Evolutionary conservation across 352 stramenopile species (phyloP), one percentile per base, ranked within the genome.

Genomic region (Phytophthora pini): DNA sequence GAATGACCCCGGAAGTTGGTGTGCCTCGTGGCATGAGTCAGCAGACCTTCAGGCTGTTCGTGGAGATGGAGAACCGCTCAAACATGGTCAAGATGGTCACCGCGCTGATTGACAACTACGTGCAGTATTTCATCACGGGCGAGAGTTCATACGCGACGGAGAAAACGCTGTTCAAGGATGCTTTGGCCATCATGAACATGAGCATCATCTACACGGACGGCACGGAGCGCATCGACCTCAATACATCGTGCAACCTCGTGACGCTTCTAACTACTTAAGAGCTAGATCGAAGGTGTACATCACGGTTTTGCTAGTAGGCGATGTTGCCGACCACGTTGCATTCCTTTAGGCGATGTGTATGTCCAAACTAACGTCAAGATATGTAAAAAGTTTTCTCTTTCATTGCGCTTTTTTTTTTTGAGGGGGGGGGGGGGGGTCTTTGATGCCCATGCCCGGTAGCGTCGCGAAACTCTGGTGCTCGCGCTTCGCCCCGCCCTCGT

Each of bases 131-230:
- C 58, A 80, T 88, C 63, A 79, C 74, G 1, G 79, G 79, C 20
- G 76, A 86, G 56, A 69, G 70, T 57, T 43, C 45, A 11, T 72
- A 79, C 51, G 76, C 76, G 11, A 84, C 72, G 9, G 51, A 71
- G n/a, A 67, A 75, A 39, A 68, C 59, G 27, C 40, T 85, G 13
- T 77, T 88, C 38, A 70, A 76, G 45, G 67, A 70, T 39, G 79
- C 79, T 20, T 65, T 88, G 20, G 47, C 53, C 9, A 32, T 68
- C 36, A 75, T 86, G 46, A 86, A 86, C 61, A 82, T 86, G 68
- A 85, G 74, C 61, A 75, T 88, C 52, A 70, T 82, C 57, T 86
- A 88, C 76, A 77, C 56, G 40, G 79, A 88, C 34, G 68, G 63
- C 27, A 56, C 70, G 31, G 53, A 56, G 22, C 65, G 70, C 49